A percentile compares a stretch with the other conserved stretches of the same genome.
These are phyloP conservation scores for Macrophomina tecta DNA, from an alignment of 2,329 filamentous ascomycete genomes.

Conservation along the genomic window DNA sequence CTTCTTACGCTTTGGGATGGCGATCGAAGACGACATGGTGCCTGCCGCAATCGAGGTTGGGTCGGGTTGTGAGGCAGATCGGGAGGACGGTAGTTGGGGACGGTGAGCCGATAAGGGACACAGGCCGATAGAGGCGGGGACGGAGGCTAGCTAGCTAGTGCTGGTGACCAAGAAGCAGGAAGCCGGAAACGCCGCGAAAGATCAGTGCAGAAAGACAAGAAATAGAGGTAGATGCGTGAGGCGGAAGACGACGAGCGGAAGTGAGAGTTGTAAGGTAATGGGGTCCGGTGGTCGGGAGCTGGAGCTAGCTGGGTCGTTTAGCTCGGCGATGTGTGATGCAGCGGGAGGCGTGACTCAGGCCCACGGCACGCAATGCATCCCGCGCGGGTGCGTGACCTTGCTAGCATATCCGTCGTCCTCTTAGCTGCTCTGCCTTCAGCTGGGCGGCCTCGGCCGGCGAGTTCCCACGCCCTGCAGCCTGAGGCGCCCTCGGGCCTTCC, in stretches of 20 bases:
- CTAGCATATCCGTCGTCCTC: slow-evolving; percentile 12
- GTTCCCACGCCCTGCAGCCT: neutral
- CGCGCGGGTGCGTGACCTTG: slow-evolving; percentile 20
- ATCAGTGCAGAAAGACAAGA: slow-evolving; percentile 1
- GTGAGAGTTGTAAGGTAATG: slow-evolving; percentile 18
- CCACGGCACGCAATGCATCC: slow-evolving; percentile 26
- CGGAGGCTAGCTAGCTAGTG: neutral
- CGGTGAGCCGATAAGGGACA: slow-evolving; percentile 17
- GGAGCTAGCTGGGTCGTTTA: slow-evolving; percentile 15
- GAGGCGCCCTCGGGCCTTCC: neutral
- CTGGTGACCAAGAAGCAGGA: neutral
- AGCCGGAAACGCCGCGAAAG: slow-evolving; percentile 14
- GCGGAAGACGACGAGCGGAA: neutral
- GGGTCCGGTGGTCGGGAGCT: slow-evolving; percentile 16
- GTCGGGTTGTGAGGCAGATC: neutral
- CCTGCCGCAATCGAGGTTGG: slow-evolving; percentile 6
- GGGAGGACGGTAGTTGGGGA: slow-evolving; percentile 13
- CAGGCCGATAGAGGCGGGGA: slow-evolving; percentile 10
- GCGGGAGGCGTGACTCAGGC: slow-evolving; percentile 25
- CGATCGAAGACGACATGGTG: slow-evolving; percentile 64
- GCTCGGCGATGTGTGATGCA: slow-evolving; percentile 24
- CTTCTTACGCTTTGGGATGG: slow-evolving; percentile 63
- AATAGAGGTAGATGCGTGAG: neutral
- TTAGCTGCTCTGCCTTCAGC: neutral
- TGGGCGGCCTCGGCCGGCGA: slow-evolving; percentile 6